Base-by-base conservation (phyloP, 148 eudicot genomes). In the Camellia granthamiana region DNA sequence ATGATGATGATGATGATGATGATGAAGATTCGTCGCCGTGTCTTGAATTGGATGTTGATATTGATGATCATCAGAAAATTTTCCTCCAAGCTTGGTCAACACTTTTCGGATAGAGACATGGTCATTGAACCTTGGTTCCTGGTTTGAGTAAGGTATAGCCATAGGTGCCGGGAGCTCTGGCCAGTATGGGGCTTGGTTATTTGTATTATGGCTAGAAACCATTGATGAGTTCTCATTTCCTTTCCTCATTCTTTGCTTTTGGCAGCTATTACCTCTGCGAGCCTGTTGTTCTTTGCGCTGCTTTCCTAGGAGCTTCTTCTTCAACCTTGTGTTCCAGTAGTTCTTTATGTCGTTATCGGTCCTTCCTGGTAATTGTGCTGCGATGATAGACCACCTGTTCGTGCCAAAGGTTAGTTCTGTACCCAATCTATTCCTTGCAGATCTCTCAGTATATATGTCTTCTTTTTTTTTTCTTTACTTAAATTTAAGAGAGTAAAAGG, bases 261-360 rank as follows among this genome's bases (percentile, higher is more conserved):
- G 86, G 72, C 68, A 4, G 52, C 54, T 12, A 13, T 74, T 73
- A 12, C 70, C 70, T 62, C 83, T 62, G 54, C 84, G 70, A 47
- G 87, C 80, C 8, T 83, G 88, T 15, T 81, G 83, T 71, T 84
- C 92, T 80, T 91, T 92, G 7, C 94, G 85, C 82, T 94, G 98
- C 83, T 90, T 92, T 7, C 97, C 95, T 3, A 95, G 64, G 14
- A 94, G 90, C 83, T 94, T 94, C 89, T 89, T 94, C 90, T 94
- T 94, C 83, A 94, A 80, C 85, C 89, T 92, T 38, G 98, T 94
- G 88, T 94, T 94, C 98, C 98, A 94, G 46, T 94, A 94, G 72
- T 94, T 94, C 85, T 94, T 94, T 41, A 94, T 94, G 75, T 94
- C 98, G 65, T 94, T 94, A 43, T 94, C 98, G 3, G 98, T 94